Evolutionary conservation across 2,329 filamentous ascomycete genomes (phyloP), one percentile per base, ranked within the genome.

Genomic region (Colletotrichum theobromicola): DNA sequence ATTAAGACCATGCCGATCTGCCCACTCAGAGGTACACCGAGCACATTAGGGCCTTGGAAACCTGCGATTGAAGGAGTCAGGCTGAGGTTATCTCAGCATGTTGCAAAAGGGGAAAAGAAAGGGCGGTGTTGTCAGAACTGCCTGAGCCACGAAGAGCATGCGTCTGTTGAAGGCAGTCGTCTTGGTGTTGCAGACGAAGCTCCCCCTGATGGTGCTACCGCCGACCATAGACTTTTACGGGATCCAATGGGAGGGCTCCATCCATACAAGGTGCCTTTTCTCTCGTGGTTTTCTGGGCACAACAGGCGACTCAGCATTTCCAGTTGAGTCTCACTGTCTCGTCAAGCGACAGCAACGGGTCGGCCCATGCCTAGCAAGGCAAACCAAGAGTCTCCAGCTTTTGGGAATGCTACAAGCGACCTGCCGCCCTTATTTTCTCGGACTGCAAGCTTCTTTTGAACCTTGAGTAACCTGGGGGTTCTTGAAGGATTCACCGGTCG

Each of bases 11-110:
- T 72, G 72, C 13, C 42, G 55, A 74, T 72, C 62, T 62, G 70
- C 30, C 72, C 68, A 74, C 35, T 46, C 32, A 72, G 30, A 34
- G 32, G 30, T 50, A 72, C 72, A 72, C 62, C 72, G 67, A 67
- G 55, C 32, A 37, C 37, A 57, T 66, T 66, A 61, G 61, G 53
- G 61, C 61, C 61, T 71, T 71, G 72, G 55, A 71, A 74, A 34
- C 18, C 30, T 70, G 67, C 67, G 60, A 35, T 7, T 55, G 8
- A 74, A 26, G 26, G 2, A 21, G 26, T 37, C 28, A 62, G 64
- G 67, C 53, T 18, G 62, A 67, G 21, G 32, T 30, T 24, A n/a
- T 57, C 30, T 30, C n/a, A 21, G 70, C 30, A 57, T 61, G 9
- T 32, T n/a, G 15, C 65, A 63, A 34, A 61, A 5, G 12, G 15